These are phyloP conservation scores for Lolium perenne DNA, from an alignment of 176 grass and related monocot species.

Conservation along the genomic window DNA sequence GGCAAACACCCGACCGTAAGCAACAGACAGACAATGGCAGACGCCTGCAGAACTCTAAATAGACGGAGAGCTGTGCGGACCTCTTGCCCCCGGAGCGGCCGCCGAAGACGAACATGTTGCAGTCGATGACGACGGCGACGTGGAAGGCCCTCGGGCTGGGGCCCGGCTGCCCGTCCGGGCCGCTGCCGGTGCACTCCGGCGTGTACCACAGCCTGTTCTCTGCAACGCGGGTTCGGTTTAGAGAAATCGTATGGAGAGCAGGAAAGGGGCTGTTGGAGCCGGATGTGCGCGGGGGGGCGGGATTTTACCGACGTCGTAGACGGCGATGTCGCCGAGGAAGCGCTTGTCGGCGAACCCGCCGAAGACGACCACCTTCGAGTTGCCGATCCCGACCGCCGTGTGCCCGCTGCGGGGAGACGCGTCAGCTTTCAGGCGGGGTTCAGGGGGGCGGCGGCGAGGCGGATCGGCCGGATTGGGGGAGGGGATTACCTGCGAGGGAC, in stretches of 20 bases:
- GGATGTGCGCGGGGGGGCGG: neutral
- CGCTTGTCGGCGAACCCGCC: slow-evolving; percentile 86
- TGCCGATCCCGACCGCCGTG: slow-evolving; percentile 74
- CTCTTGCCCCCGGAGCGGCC: slow-evolving; percentile 84
- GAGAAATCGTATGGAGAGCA: neutral
- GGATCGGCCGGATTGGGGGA: neutral
- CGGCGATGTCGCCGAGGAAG: slow-evolving; percentile 79
- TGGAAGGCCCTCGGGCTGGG: slow-evolving; percentile 90
- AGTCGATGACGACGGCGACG: slow-evolving; percentile 72
- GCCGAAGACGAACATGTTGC: slow-evolving; percentile 83
- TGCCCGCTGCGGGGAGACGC: slow-evolving; percentile 63
- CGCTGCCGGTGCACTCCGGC: slow-evolving; percentile 77
- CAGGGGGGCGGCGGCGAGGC: neutral
- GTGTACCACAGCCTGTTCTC: slow-evolving; percentile 92
- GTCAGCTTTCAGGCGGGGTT: neutral
- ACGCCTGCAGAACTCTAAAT: neutral
- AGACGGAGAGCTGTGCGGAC: slow-evolving; percentile 31
- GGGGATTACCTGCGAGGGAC: slow-evolving; percentile 70
- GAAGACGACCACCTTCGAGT: slow-evolving; percentile 90
- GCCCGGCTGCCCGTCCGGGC: slow-evolving; percentile 63
- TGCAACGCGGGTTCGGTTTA: slow-evolving; percentile 37
- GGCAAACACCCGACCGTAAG: slow-evolving; percentile 21
- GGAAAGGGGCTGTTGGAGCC: neutral
- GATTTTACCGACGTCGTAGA: slow-evolving; percentile 78
- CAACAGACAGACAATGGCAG: neutral